Evolutionary conservation across 768 basidiomycete species (phyloP), one percentile per base, ranked within the genome.

Genomic region (Phanerodontia chrysosporium): DNA sequence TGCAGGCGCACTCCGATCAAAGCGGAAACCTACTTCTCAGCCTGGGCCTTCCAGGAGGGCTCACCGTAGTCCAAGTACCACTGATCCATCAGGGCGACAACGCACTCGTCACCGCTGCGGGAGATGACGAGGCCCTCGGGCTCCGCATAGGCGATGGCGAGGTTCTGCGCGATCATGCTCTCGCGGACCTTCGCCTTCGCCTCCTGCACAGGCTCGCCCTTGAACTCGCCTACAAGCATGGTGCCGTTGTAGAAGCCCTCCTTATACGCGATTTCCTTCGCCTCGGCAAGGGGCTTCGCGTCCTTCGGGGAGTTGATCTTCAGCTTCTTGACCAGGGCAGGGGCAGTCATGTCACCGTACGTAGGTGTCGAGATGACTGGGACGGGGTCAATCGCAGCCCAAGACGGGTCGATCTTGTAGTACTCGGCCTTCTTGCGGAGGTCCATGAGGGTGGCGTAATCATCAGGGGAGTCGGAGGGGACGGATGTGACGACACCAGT

Each of bases 1-100:
- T 57, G 30, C 49, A 53, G 30, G 48, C n/a, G n/a, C 44, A 9
- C 30, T 24, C 16, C 53, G 36, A n/a, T 42, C 39, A 45, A 21
- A 42, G 39, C 36, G 54, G 25, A 3, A 1, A 80, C 85, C 54
- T 68, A 92, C 93, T 80, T 86, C 72, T 94, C 90, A 5, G 92
- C 85, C 67, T 91, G 82, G 16, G 80, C 83, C 72, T 87, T 90
- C 97, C 97, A 99, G n/a, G 72, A 70, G 0, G 83, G 72, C 76
- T 98, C 94, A 65, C 96, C 97, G 66, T 98, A 99, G 73, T 98
- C 94, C 72, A 98, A 75, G 73, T 98, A 99, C 95, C 96, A 99
- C 74, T 99, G 97, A 71, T 99, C 97, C 85, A 95, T 95, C 64
- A 99, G 76, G 2, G 96, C 95, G 58, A 99, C 94, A 21, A 98